Evolutionary conservation across 768 basidiomycete species (phyloP).

Genomic region (Mycena olivaceomarginata): DNA sequence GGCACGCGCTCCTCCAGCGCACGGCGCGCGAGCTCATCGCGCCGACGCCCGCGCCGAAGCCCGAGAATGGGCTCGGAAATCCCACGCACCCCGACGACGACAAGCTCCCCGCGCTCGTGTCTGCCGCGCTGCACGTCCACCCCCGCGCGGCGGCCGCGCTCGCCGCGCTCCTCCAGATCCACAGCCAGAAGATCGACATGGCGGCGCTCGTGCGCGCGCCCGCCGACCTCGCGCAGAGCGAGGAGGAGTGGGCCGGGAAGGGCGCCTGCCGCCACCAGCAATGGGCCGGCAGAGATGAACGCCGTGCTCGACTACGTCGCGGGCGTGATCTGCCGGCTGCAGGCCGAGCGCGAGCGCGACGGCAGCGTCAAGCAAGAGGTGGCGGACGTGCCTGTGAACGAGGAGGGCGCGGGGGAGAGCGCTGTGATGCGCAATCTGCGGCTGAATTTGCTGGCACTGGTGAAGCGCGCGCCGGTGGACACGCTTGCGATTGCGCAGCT

Average conservation of each 20-base stretch:
- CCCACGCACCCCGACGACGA: constrained; percentile 20
- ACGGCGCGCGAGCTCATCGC: constrained; percentile 57
- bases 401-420: constrained; percentile 39
- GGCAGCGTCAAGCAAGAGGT: constrained; percentile 27
- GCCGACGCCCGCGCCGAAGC: constrained; percentile 22
- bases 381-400: constrained; percentile 40
- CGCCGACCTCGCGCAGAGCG: constrained; percentile 69
- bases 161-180: constrained; percentile 62
- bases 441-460: constrained; percentile 85
- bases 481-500: constrained; percentile 80
- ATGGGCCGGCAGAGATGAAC: constrained; percentile 67
- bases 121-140: constrained; percentile 63
- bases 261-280: neutral
- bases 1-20: constrained; percentile 66
- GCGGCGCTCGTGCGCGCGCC: constrained; percentile 67
- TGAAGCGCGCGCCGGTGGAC: constrained; percentile 86
- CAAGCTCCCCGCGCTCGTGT: constrained; percentile 54
- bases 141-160: constrained; percentile 65
- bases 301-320: constrained; percentile 77
- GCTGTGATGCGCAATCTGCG: constrained; percentile 72
- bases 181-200: constrained; percentile 72
- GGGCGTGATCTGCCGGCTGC: constrained; percentile 61
- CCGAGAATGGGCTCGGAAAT: constrained; percentile 6
- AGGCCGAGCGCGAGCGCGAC: constrained; percentile 27
- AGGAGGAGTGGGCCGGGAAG: constrained; percentile 72